Evolutionary conservation across 306 rosid genomes (phyloP), one percentile per base, ranked within the genome.

Genomic region (Quercus variabilis): DNA sequence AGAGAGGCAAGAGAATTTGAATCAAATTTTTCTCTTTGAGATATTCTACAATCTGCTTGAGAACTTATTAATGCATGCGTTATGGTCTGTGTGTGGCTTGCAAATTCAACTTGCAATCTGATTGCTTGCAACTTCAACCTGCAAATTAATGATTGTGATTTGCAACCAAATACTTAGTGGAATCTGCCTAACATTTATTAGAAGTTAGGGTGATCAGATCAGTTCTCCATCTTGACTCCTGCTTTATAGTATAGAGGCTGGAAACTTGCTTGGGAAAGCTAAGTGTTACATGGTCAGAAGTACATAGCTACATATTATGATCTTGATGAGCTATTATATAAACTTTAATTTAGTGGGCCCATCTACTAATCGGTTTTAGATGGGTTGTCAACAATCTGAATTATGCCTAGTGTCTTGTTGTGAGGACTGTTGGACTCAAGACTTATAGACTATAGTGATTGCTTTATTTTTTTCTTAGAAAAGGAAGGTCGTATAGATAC

Each of bases 1-100:
- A 75, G 43, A 85, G 67, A 88, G 89, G 91, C 85, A 43, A 30
- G 11, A 64, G 6, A 17, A 56, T 10, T 13, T 26, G 46, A 35
- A 54, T 4, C 41, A 28, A 10, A 74, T 13, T 23, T 4, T 35
- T 13, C 51, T 19, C 71, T 33, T 33, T 67, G 20, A 67, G 72
- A 67, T 31, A 19, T 67, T 67, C 72, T 1, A 33, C 26, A 33
- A 5, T 18, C 26, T 67, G 49, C 17, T 33, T 33, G 51, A 67
- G 26, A 67, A 9, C 26, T 35, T 25, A 67, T 59, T 23, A 23
- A 59, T 23, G 17, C 28, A 12, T 10, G 72, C 52, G 1, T 31
- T 35, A 35, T 67, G 26, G 6, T 67, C 52, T 46, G 38, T 30
- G 23, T 17, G 10, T 18, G 2, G 26, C 72, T 65, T 65, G 46